Evolutionary conservation across 441 rosid genomes (phyloP).

Genomic region (Syzygium malaccense): DNA sequence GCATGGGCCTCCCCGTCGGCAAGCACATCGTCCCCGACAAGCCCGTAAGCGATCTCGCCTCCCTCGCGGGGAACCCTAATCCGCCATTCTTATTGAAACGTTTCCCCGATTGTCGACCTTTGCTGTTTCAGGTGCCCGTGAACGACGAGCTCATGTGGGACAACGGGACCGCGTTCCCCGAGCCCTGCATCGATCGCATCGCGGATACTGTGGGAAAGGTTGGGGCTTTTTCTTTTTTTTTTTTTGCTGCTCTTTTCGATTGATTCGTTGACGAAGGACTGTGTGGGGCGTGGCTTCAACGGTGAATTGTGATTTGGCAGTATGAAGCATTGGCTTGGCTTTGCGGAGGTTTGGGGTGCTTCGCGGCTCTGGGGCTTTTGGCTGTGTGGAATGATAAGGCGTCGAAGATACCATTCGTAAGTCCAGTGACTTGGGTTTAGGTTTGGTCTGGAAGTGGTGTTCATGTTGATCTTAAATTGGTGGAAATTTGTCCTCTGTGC

Average conservation of each 20-base stretch:
- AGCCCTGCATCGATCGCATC: slow-evolving; percentile 93
- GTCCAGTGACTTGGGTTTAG: slow-evolving; percentile 4
- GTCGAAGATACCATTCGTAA: slow-evolving; percentile 78
- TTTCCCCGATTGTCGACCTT: neutral
- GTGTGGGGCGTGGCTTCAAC: neutral
- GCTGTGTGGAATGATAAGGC: slow-evolving; percentile 93
- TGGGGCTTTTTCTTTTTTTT: neutral
- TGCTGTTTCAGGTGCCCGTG: slow-evolving; percentile 45
- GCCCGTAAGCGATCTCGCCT: slow-evolving; percentile 39
- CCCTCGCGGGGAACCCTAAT: neutral
- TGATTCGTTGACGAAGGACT: neutral
- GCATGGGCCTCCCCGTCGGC: slow-evolving; percentile 95
- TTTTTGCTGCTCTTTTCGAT: neutral
- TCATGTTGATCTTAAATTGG: neutral
- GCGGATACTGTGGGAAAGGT: slow-evolving; percentile 98
- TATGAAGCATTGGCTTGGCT: slow-evolving; percentile 98
- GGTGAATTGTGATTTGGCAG: slow-evolving; percentile 15
- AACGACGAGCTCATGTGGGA: slow-evolving; percentile 94
- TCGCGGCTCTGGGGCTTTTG: slow-evolving; percentile 53
- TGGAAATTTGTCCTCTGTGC: neutral
- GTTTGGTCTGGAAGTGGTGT: neutral
- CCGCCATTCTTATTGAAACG: neutral
- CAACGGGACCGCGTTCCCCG: slow-evolving; percentile 85
- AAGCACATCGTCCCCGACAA: slow-evolving; percentile 90
- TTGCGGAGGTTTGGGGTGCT: slow-evolving; percentile 85